These are phyloP conservation scores for Salicornia ramosissima DNA, from an alignment of 148 eudicot genomes.

Conservation along the genomic window DNA sequence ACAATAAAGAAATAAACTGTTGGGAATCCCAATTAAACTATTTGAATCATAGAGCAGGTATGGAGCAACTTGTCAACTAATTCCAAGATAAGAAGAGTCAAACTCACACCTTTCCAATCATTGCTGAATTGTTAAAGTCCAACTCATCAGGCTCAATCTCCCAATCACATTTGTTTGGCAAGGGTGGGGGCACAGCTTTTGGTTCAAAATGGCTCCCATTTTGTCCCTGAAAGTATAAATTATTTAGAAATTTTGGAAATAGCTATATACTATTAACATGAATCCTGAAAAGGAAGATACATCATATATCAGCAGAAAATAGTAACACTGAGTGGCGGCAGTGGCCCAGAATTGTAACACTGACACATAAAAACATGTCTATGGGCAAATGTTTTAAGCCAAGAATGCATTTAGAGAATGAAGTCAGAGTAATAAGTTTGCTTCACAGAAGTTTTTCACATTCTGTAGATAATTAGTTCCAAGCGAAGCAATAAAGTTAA, in stretches of 20 bases:
- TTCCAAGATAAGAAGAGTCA: slow-evolving; percentile 20
- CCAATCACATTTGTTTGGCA: slow-evolving; percentile 92
- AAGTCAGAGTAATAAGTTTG: neutral
- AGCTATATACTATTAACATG: neutral
- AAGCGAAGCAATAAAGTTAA: neutral
- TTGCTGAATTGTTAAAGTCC: slow-evolving; percentile 67
- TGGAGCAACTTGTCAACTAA: slow-evolving; percentile 4
- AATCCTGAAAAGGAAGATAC: neutral
- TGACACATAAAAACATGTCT: neutral
- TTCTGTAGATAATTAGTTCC: neutral
- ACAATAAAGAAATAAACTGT: neutral
- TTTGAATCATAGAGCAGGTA: neutral
- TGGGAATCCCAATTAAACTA: neutral
- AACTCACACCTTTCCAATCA: slow-evolving; percentile 88
- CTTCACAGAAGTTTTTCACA: neutral
- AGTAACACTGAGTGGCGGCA: slow-evolving; percentile 1
- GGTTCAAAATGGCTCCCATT: slow-evolving; percentile 97
- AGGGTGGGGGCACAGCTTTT: slow-evolving; percentile 84
- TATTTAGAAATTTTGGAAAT: neutral
- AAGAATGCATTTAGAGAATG: neutral
- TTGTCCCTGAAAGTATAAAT: slow-evolving; percentile 67
- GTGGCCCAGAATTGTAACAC: neutral
- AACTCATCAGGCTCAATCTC: slow-evolving; percentile 91
- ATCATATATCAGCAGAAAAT: neutral
- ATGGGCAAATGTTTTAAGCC: neutral